Evolutionary conservation across 139 green algal species (phyloP).

Genomic region (Coelastrella sp.): DNA sequence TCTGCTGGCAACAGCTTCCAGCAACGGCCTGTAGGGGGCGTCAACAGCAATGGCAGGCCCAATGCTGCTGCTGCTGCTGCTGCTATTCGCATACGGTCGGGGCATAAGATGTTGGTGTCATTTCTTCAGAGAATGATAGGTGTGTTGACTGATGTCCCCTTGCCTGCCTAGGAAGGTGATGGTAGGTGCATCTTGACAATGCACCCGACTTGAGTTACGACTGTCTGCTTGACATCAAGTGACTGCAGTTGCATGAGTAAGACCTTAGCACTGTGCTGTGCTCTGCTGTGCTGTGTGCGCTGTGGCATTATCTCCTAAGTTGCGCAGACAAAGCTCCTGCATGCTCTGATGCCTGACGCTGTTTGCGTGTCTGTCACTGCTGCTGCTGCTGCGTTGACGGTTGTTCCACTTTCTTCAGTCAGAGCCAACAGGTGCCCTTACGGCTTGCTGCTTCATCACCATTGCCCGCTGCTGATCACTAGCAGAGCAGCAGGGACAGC

Average conservation of each 20-base stretch:
- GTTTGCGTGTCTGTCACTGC: neutral
- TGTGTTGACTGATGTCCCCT: neutral
- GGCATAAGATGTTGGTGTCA: constrained; percentile 2
- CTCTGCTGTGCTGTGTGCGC: no score
- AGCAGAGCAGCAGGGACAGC: constrained; percentile 23
- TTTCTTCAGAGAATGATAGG: constrained; percentile 36
- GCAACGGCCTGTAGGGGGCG: no score
- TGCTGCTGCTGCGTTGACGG: constrained; percentile 10
- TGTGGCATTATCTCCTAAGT: no score
- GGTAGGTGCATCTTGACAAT: no score
- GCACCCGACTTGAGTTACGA: no score
- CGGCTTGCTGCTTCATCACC: constrained; percentile 68
- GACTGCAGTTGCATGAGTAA: no score
- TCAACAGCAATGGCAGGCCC: neutral
- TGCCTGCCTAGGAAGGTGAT: no score
- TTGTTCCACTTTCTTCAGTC: constrained; percentile 40
- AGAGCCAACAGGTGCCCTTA: constrained; percentile 67
- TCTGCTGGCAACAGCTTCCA: neutral
- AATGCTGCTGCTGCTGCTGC: constrained; percentile 27
- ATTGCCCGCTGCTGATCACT: constrained; percentile 80
- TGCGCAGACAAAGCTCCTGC: no score
- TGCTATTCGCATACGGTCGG: neutral
- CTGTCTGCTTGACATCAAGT: no score
- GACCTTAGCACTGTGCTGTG: no score
- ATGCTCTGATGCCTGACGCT: neutral